phyloP scores from a whole-genome alignment of 352 stramenopile genomes.

The Globisporangium abappressorium region DNA sequence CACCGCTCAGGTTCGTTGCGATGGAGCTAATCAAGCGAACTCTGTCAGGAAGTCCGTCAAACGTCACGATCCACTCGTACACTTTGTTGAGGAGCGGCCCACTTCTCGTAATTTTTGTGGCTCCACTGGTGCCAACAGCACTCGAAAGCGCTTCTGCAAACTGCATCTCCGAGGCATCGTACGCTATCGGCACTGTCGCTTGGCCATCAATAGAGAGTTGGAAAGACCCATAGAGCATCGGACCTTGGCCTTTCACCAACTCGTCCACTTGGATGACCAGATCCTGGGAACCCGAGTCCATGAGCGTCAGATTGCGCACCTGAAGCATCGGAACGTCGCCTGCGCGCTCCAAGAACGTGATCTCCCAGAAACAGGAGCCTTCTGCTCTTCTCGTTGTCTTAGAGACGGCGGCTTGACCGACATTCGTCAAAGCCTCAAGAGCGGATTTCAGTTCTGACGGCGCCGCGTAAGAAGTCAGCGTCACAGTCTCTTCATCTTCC shows the following conservation, averaged over 20 bases:
- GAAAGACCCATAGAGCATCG: slow-evolving; percentile 40
- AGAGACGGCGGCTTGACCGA: slow-evolving; percentile 31
- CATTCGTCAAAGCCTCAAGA: slow-evolving; percentile 45
- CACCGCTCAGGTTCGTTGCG: slow-evolving; percentile 21
- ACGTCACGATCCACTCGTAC: slow-evolving; percentile 38
- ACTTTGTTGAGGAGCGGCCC: slow-evolving; percentile 45
- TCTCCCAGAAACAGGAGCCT: slow-evolving; percentile 52
- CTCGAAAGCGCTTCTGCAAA: slow-evolving; percentile 21
- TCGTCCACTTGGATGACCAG: slow-evolving; percentile 42
- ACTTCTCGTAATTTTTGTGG: slow-evolving; percentile 21
- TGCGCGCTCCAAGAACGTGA: slow-evolving; percentile 52
- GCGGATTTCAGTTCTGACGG: slow-evolving; percentile 36
- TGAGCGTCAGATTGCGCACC: slow-evolving; percentile 39
- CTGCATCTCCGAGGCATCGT: slow-evolving; percentile 32
- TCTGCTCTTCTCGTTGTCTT: slow-evolving; percentile 27
- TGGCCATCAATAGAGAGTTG: slow-evolving; percentile 38
- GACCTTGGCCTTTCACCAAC: slow-evolving; percentile 35
- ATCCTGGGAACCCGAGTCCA: slow-evolving; percentile 45
- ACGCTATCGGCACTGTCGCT: slow-evolving; percentile 22
- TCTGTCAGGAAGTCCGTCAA: slow-evolving; percentile 32
- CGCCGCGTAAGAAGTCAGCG: slow-evolving; percentile 51
- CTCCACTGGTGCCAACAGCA: slow-evolving; percentile 1
- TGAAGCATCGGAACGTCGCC: slow-evolving; percentile 50
- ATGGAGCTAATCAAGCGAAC: slow-evolving; percentile 25
- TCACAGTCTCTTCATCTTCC: slow-evolving; percentile 31